Base-by-base conservation (phyloP, 2,329 filamentous ascomycete species). In the Fusarium tanahbumbuense region DNA sequence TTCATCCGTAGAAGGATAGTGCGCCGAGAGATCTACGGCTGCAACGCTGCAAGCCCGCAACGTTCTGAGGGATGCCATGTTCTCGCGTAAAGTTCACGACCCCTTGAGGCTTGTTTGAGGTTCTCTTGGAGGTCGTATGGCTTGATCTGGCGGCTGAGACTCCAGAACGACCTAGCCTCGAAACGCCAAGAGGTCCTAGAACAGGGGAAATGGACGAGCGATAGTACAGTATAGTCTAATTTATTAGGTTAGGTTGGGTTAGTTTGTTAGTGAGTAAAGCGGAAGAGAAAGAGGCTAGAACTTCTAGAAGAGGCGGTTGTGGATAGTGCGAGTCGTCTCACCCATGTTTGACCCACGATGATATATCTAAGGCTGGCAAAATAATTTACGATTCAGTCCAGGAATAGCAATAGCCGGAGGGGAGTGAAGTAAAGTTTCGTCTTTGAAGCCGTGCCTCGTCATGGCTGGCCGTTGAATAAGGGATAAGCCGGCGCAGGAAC, bases 151-250 rank as follows among this genome's bases (percentile, higher is more conserved):
- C 46, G 49, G 66, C 66, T 67, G 62, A 52, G 55, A 44, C 60
- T 55, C 46, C 16, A 61, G 61, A 69, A 48, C 37, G 37, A 67
- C 46, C 49, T 45, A 60, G 67, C 66, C 66, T 69, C 61, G 56
- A 56, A 67, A 62, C 47, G 67, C 66, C 55, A 69, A 70, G 66
- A 50, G 20, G 22, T 60, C 32, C 47, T 16, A 28, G 13, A 42
- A 53, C 28, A 56, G 54, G 55, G 60, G 66, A 64, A 40, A 37
- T n/a, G 56, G 28, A 25, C 18, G 49, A 28, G 25, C 23, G 10
- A 27, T 22, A 22, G 49, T 41, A 37, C 34, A 37, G 18, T 11
- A n/a, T 37, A 41, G 23, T 52, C 32, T 50, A 28, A 15, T 27
- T 49, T 32, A 28, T 46, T n/a, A 37, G 18, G 34, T n/a, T 12